Base-by-base conservation (phyloP, 805 yeast genomes). In the Nematodospora valgi region DNA sequence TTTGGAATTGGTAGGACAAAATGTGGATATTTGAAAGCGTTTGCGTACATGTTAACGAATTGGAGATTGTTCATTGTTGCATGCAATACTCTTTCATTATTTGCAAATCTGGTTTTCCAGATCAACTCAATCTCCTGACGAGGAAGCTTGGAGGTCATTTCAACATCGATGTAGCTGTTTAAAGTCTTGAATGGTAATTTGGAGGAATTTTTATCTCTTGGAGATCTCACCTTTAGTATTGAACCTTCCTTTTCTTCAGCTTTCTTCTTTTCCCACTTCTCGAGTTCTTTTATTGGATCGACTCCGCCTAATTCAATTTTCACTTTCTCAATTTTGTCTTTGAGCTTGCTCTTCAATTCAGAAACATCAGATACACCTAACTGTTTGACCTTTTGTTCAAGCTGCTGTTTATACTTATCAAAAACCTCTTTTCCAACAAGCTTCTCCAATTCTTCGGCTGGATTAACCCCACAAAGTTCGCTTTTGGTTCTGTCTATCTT, bases 1-100 rank as follows among this genome's bases (percentile, higher is more conserved):
- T 81, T 77, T 4, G 97, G 96, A 37, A 93, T 62, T 0, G 98
- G 98, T 16, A 93, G 69, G n/a, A 93, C 82, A 59, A 93, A 93
- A 22, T 78, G 72, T 15, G 96, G 96, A 53, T 82, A 78, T 41
- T 66, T 68, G 51, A 80, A 76, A 1, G 96, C 95, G 40, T 73
- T 75, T 25, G 68, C 59, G 47, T 73, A 70, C 52, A 93, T 69
- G 27, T 66, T 70, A n/a, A 80, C 68, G 52, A 76, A 89, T n/a
- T 80, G 75, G 2, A 64, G 64, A 2, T 60, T 58, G 6, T 76
- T 72, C 24, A 87, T 62, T 1, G 76, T 68, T 0, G 97, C 95
- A 46, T 78, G 72, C 41, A 93, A 52, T 6, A 80, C 59, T 30
- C 77, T 62, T 5, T 78, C 80, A 39, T 74, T 75, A 39, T 60